Conservation (phyloP, 2,329 filamentous ascomycete species). For the Ilyonectria sp. region DNA sequence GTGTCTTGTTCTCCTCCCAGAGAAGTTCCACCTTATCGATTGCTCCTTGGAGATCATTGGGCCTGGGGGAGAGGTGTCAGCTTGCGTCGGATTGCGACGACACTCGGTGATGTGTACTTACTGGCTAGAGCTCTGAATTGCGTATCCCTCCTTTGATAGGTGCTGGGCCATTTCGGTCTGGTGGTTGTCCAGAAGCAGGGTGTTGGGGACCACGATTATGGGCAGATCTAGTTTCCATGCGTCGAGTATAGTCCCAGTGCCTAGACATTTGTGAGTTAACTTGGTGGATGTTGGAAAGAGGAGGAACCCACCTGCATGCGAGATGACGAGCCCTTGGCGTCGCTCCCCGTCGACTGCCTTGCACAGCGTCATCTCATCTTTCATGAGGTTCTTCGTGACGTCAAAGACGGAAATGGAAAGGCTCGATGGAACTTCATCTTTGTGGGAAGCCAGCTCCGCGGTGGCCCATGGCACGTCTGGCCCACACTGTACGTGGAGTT, state of each 20-base stretch:
- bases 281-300: not conserved
- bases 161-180: slow-evolving; percentile 89
- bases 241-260: slow-evolving; percentile 91
- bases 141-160: slow-evolving; percentile 81
- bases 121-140: slow-evolving; percentile 79
- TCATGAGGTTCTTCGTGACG: slow-evolving; percentile 52
- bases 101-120: slow-evolving; percentile 56
- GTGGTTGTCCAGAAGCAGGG: slow-evolving; percentile 87
- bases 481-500: slow-evolving; percentile 87
- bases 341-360: slow-evolving; percentile 62
- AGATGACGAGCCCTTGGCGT: slow-evolving; percentile 82
- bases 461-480: slow-evolving; percentile 66
- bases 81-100: not conserved
- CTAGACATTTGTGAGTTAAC: slow-evolving; percentile 61
- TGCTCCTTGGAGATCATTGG: slow-evolving; percentile 53
- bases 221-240: slow-evolving; percentile 81
- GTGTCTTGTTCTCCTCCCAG: slow-evolving; percentile 53
- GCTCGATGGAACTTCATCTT: slow-evolving; percentile 43
- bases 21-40: slow-evolving; percentile 56
- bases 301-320: slow-evolving; percentile 81
- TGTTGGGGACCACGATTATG: slow-evolving; percentile 92
- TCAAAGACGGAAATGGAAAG: slow-evolving; percentile 53
- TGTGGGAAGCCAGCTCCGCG: slow-evolving; percentile 34
- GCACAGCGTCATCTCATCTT: slow-evolving; percentile 69
- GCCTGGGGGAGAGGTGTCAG: slow-evolving; percentile 37